These are phyloP conservation scores for Knufia fluminis DNA, from an alignment of 2,329 filamentous ascomycete genomes.

Conservation along the genomic window DNA sequence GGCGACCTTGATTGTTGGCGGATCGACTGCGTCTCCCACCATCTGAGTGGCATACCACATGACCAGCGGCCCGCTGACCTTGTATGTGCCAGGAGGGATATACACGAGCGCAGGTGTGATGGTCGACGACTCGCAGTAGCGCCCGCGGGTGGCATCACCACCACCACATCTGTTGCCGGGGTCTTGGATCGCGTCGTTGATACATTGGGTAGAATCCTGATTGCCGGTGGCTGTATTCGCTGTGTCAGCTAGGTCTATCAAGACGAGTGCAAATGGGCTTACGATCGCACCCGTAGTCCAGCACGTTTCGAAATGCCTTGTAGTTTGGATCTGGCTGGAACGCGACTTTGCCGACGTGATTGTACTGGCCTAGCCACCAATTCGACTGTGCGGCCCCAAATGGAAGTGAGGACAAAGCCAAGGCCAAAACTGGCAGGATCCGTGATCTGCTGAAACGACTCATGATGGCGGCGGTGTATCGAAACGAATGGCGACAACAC, in stretches of 20 bases:
- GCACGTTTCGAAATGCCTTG: conserved; percentile 61
- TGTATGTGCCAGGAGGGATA: conserved; percentile 71
- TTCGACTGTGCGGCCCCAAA: conserved; percentile 12
- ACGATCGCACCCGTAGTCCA: conserved; percentile 55
- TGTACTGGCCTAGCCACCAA: conserved; percentile 29
- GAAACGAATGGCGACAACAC: neutral
- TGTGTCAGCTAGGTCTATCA: neutral
- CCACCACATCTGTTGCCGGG: conserved; percentile 60
- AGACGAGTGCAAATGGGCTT: conserved; percentile 4
- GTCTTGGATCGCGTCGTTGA: conserved; percentile 65
- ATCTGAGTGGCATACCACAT: conserved; percentile 57
- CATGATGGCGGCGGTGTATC: conserved; percentile 1
- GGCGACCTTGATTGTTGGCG: conserved; percentile 41
- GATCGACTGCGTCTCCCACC: conserved; percentile 59
- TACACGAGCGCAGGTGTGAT: conserved; percentile 68
- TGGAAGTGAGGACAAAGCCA: conserved; percentile 7
- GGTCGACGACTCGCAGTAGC: conserved; percentile 62
- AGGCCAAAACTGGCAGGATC: conserved; percentile 8
- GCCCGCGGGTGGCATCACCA: conserved; percentile 28
- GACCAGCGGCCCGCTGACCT: conserved; percentile 59
- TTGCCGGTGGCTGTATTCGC: conserved; percentile 41
- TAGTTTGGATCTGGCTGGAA: conserved; percentile 23
- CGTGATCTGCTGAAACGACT: neutral
- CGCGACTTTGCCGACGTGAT: conserved; percentile 26
- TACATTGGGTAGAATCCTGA: conserved; percentile 69